Conservation (phyloP, 1,284 basidiomycete species). For the Prillingera fragicola region DNA sequence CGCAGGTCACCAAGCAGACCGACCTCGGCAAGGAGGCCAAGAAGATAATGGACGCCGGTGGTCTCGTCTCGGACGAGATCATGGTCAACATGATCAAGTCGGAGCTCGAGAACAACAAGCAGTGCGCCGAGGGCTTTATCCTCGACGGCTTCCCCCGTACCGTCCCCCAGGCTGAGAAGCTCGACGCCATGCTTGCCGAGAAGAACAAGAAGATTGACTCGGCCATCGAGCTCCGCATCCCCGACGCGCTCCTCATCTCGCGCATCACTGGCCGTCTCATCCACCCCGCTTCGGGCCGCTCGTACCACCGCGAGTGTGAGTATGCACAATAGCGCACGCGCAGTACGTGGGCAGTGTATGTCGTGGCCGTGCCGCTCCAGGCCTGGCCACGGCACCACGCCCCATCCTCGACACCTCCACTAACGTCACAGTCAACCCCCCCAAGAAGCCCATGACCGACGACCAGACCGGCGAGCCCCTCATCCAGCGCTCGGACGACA, state of each 20-base stretch:
- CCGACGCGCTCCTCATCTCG: constrained; percentile 91
- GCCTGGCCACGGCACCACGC: no score
- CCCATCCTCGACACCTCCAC: not conserved
- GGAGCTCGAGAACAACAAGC: constrained; percentile 87
- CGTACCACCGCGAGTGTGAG: constrained; percentile 93
- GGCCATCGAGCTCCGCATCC: constrained; percentile 86
- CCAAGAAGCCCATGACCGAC: constrained; percentile 90
- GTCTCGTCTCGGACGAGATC: constrained; percentile 91
- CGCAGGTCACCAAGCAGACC: constrained; percentile 85
- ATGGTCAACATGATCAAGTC: constrained; percentile 97
- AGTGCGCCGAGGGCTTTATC: constrained; percentile 93
- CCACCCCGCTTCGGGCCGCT: constrained; percentile 80
- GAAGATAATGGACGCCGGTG: constrained; percentile 97
- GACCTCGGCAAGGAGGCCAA: constrained; percentile 85
- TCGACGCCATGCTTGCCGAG: constrained; percentile 78
- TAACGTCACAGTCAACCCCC: constrained; percentile 61
- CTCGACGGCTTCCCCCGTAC: constrained; percentile 98
- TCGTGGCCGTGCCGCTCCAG: no score
- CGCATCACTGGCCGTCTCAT: constrained; percentile 95
- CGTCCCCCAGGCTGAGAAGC: constrained; percentile 93
- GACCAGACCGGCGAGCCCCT: constrained; percentile 93
- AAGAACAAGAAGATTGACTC: constrained; percentile 85
- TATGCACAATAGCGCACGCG: no score
- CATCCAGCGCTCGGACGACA: constrained; percentile 87
- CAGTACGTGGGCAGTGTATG: no score